Evolutionary conservation across 1,284 basidiomycete species (phyloP), one percentile per base, ranked within the genome.

Genomic region (Apiotrichum montevideense): DNA sequence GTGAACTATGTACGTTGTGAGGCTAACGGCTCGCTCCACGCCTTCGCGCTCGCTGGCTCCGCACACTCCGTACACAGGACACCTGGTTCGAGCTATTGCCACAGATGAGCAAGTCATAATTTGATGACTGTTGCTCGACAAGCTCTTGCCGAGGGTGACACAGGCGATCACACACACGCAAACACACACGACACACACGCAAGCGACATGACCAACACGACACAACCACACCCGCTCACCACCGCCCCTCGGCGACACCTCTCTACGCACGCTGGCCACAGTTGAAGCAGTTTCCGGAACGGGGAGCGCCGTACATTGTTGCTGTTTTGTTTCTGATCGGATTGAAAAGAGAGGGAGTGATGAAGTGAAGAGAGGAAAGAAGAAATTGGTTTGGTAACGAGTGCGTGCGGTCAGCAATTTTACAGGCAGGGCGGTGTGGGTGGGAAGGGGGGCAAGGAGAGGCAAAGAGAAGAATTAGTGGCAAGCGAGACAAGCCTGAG

Each of bases 251-350:
- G 47, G 47, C 35, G 47, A 39, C 43, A 54, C 51, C 57, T 43
- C 52, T 39, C 58, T 52, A 72, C 72, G 59, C 67, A 74, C 73
- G 69, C 59, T 65, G 64, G 62, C 73, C 73, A 66, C 73, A 75
- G 69, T 75, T 75, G 70, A 75, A 75, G 65, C 73, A 75, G 64
- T 71, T 72, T 58, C 67, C 67, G 54, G 66, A 65, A 63, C 68
- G 66, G 56, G 61, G 59, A 56, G 62, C 59, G 57, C 70, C 69
- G 70, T 67, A 72, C 69, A 72, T 71, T 64, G 56, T 62, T 63
- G 60, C 35, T 39, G 37, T 47, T 62, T 46, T 57, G 39, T 52
- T 54, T 45, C 56, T 54, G 52, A 21, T 45, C 32, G 35, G 34
- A 34, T 29, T 21, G 9, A 34, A 33, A 35, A 29, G 51, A 44